phyloP scores from a whole-genome alignment of 192 early-diverging fungal genomes.

The Entophlyctis helioformis region DNA sequence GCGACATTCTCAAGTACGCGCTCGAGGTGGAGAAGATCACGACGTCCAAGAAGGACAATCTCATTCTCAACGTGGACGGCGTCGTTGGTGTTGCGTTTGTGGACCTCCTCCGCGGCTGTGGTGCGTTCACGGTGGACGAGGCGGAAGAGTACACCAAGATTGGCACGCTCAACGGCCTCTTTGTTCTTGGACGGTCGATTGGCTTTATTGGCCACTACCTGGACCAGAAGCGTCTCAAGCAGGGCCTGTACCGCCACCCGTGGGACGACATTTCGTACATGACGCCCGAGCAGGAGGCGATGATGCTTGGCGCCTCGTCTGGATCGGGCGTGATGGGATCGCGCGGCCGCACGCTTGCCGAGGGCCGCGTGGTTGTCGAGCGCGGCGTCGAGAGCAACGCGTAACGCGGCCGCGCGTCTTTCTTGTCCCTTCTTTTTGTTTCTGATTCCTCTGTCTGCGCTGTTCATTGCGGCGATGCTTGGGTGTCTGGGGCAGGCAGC shows the following conservation, averaged over 20 bases:
- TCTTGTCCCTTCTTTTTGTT: no score
- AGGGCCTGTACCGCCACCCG: slow-evolving; percentile 95
- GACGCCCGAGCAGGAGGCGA: no score
- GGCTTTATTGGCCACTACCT: slow-evolving; percentile 97
- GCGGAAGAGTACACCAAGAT: slow-evolving; percentile 85
- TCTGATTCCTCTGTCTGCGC: no score
- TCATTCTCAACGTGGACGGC: slow-evolving; percentile 91
- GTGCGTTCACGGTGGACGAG: slow-evolving; percentile 87
- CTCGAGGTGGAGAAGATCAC: slow-evolving; percentile 89
- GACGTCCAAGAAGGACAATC: slow-evolving; percentile 95
- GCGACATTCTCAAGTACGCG: slow-evolving; percentile 88
- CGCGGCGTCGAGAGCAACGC: no score
- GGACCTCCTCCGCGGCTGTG: slow-evolving; percentile 81
- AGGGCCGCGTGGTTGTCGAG: no score
- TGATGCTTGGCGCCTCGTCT: no score
- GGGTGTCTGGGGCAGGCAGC: no score
- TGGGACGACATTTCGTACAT: slow-evolving; percentile 96
- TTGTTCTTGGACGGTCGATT: slow-evolving; percentile 87
- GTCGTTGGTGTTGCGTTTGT: slow-evolving; percentile 93
- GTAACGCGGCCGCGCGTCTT: no score
- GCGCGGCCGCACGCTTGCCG: no score
- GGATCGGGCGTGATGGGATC: no score
- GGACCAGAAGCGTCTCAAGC: slow-evolving; percentile 97
- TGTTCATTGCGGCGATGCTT: no score
- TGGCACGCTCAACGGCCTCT: slow-evolving; percentile 91